Evolutionary conservation across 495 filamentous ascomycete genomes (phyloP).

Genomic region (Lophium mytilinum): DNA sequence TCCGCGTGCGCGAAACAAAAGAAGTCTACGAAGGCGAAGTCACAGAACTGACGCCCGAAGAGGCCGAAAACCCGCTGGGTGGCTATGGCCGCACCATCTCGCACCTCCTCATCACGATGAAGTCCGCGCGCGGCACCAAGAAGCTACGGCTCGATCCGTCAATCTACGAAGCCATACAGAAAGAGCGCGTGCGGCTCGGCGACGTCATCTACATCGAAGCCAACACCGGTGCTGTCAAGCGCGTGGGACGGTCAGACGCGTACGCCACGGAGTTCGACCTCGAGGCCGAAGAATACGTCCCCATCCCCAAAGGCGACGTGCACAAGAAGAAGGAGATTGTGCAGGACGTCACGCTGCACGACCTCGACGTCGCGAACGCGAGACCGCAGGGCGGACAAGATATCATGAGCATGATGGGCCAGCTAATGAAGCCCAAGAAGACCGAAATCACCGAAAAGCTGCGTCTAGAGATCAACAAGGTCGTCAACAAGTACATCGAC

Average conservation of each 20-base stretch:
- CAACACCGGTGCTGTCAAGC: constrained; percentile 93
- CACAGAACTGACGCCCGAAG: constrained; percentile 90
- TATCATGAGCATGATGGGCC: constrained; percentile 99
- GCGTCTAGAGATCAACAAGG: constrained; percentile 93
- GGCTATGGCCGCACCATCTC: constrained; percentile 92
- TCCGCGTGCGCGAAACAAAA: constrained; percentile 94
- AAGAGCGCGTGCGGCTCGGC: constrained; percentile 89
- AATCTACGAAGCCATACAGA: constrained; percentile 98
- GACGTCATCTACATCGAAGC: constrained; percentile 99
- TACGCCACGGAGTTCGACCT: constrained; percentile 98
- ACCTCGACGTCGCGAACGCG: constrained; percentile 92
- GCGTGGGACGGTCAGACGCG: constrained; percentile 88
- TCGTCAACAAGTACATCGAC: constrained; percentile 95
- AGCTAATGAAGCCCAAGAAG: constrained; percentile 97
- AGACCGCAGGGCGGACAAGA: constrained; percentile 93
- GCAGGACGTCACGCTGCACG: constrained; percentile 96
- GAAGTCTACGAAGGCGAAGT: constrained; percentile 97
- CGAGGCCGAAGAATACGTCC: constrained; percentile 97
- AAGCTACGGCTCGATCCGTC: constrained; percentile 92
- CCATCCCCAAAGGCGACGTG: constrained; percentile 95
- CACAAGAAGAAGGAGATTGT: constrained; percentile 99
- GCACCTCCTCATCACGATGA: constrained; percentile 79
- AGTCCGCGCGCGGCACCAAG: constrained; percentile 90
- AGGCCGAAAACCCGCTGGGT: constrained; percentile 94
- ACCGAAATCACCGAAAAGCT: constrained; percentile 98